A percentile compares a stretch with the other conserved stretches of the same genome.
These are phyloP conservation scores for Malassezia japonica DNA, from an alignment of 1,284 basidiomycete species.

Conservation along the genomic window DNA sequence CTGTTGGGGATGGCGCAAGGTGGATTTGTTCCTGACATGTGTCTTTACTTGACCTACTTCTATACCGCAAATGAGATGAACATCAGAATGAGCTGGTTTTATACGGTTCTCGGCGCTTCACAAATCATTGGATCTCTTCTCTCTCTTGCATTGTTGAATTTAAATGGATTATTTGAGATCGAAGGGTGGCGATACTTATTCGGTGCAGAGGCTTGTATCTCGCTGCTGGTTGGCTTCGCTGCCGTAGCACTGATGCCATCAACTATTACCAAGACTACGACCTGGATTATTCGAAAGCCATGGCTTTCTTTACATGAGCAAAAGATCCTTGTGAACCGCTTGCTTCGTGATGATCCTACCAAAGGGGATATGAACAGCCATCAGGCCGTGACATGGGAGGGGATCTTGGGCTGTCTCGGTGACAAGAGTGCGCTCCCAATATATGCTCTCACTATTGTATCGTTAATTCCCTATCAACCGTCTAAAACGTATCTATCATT, in stretches of 20 bases:
- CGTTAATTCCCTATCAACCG: slow-evolving; percentile 14
- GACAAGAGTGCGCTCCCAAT: slow-evolving; percentile 65
- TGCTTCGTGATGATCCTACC: slow-evolving; percentile 63
- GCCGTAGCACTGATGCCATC: slow-evolving; percentile 23
- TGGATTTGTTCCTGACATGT: slow-evolving; percentile 51
- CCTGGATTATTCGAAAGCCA: slow-evolving; percentile 52
- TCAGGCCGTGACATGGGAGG: slow-evolving; percentile 51
- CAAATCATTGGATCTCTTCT: slow-evolving; percentile 24
- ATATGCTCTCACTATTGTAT: slow-evolving; percentile 54
- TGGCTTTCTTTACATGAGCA: slow-evolving; percentile 59
- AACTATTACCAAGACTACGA: slow-evolving; percentile 19
- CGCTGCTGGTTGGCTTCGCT: slow-evolving; percentile 14
- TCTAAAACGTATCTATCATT: slow-evolving; percentile 16
- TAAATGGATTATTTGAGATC: slow-evolving; percentile 21
- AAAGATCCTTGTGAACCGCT: slow-evolving; percentile 55
- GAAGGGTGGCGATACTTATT: slow-evolving; percentile 29
- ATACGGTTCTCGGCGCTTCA: slow-evolving; percentile 18
- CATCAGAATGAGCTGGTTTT: slow-evolving; percentile 60
- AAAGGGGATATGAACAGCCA: slow-evolving; percentile 67
- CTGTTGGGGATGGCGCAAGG: slow-evolving; percentile 52
- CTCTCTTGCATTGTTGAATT: slow-evolving; percentile 22
- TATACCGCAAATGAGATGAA: slow-evolving; percentile 52
- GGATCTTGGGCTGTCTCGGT: slow-evolving; percentile 50
- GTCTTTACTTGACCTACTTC: slow-evolving; percentile 50
- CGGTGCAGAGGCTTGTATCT: slow-evolving; percentile 20